phyloP scores from a whole-genome alignment of 2,329 filamentous ascomycete species.

The Aspergillus pseudotamarii region DNA sequence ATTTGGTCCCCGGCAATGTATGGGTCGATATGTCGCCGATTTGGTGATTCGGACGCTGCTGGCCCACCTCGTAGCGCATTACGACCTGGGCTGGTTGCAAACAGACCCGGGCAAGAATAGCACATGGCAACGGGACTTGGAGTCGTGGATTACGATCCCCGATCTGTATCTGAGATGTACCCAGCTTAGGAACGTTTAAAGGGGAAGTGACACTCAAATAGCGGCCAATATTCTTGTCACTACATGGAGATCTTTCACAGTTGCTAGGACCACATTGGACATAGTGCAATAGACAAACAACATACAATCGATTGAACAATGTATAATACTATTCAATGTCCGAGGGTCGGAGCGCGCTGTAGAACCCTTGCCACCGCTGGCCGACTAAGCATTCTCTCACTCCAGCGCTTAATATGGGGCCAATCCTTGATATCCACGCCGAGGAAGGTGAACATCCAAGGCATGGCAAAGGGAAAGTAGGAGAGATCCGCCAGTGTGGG shows the following conservation, averaged over 20 bases:
- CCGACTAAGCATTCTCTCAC: neutral
- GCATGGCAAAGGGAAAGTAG: slow-evolving; percentile 12
- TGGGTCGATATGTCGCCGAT: neutral
- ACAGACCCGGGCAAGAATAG: neutral
- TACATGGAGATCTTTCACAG: no score
- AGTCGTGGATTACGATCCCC: neutral
- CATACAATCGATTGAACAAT: no score
- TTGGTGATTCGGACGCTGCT: neutral
- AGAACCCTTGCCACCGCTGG: slow-evolving; percentile 1
- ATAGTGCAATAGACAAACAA: no score
- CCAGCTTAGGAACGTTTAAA: no score
- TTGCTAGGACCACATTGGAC: no score
- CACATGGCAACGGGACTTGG: neutral
- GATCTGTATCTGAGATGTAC: neutral
- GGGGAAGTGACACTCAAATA: no score
- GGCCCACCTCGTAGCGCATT: neutral
- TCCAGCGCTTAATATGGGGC: slow-evolving; percentile 5
- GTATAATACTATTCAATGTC: neutral
- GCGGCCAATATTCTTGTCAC: no score
- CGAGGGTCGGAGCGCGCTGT: neutral
- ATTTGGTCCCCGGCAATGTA: neutral
- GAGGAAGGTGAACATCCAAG: slow-evolving; percentile 11
- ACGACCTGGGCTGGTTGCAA: neutral
- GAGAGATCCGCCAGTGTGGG: slow-evolving; percentile 10
- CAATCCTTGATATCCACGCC: slow-evolving; percentile 10